These are phyloP conservation scores for Mucuna pruriens DNA, from an alignment of 306 rosid species.

Conservation along the genomic window DNA sequence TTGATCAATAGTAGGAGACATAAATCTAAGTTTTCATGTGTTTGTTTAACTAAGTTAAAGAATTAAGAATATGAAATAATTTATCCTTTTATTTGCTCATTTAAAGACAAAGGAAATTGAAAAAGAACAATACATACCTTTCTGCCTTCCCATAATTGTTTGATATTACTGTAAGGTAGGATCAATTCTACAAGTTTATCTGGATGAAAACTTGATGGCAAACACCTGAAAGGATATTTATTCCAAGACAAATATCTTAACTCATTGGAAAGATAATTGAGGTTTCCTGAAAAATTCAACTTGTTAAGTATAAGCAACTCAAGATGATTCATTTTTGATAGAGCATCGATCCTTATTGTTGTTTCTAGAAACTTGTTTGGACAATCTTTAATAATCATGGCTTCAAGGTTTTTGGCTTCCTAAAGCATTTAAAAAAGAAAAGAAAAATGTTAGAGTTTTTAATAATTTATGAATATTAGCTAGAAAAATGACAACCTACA, in stretches of 20 bases:
- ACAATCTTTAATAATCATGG: neutral
- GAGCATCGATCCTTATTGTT: neutral
- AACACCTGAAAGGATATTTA: neutral
- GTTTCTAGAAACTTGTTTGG: no score
- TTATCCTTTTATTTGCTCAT: no score
- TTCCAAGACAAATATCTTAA: neutral
- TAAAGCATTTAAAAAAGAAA: no score
- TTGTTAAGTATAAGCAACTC: rapidly evolving
- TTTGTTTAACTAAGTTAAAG: no score
- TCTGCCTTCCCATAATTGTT: no score
- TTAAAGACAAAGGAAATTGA: neutral
- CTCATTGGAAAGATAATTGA: neutral
- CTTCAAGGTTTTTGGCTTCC: neutral
- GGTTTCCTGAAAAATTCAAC: neutral
- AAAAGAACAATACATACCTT: neutral
- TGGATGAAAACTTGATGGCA: slow-evolving; percentile 12
- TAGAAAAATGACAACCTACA: no score
- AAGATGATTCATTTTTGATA: neutral
- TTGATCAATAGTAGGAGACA: no score
- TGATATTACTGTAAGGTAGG: neutral
- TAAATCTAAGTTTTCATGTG: no score
- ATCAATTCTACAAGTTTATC: neutral
- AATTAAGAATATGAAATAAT: no score
- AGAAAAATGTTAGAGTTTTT: no score
- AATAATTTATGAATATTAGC: no score